A percentile compares a stretch with the other conserved stretches of the same genome.
Conservation (phyloP, 352 stramenopile species). For the Phytopythium mirpurense region DNA sequence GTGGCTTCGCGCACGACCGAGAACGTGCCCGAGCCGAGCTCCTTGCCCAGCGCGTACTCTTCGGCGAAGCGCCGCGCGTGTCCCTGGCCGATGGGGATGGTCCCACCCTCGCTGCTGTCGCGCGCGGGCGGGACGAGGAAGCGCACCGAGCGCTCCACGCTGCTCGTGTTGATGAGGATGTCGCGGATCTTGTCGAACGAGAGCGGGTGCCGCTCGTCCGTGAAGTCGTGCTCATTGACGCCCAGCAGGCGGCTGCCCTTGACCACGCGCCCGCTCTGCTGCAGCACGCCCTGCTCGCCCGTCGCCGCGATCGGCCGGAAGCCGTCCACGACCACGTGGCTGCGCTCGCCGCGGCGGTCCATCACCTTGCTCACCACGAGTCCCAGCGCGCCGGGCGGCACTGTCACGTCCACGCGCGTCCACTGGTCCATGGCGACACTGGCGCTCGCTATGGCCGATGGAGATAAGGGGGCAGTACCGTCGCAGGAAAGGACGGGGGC, state of each 20-base stretch:
- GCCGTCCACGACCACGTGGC: constrained; percentile 63
- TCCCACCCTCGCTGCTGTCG: constrained; percentile 20
- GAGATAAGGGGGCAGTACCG: too few relatives aligned
- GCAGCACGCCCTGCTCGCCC: constrained; percentile 34
- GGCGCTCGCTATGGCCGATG: too few relatives aligned
- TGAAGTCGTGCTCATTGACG: constrained; percentile 74
- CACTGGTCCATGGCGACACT: constrained; percentile 5
- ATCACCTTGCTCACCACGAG: constrained; percentile 69
- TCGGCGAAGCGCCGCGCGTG: constrained; percentile 40
- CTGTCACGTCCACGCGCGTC: constrained; percentile 52
- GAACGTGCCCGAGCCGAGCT: constrained; percentile 64
- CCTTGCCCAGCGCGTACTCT: constrained; percentile 62
- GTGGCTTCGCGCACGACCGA: constrained; percentile 67
- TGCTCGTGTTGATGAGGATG: constrained; percentile 62
- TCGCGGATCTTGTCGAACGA: constrained; percentile 70
- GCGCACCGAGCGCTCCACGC: constrained; percentile 44
- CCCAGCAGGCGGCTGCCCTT: constrained; percentile 47
- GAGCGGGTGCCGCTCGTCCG: constrained; percentile 18
- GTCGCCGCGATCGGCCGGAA: constrained; percentile 54
- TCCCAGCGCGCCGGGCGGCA: constrained; percentile 58
- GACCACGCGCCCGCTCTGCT: constrained; percentile 32
- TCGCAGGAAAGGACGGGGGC: background rate
- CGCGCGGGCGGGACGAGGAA: constrained; percentile 53
- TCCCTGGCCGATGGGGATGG: constrained; percentile 23
- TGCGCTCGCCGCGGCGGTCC: constrained; percentile 15